Evolutionary conservation across 164 flowering plant species (phyloP).

Genomic region (Protea cynaroides): DNA sequence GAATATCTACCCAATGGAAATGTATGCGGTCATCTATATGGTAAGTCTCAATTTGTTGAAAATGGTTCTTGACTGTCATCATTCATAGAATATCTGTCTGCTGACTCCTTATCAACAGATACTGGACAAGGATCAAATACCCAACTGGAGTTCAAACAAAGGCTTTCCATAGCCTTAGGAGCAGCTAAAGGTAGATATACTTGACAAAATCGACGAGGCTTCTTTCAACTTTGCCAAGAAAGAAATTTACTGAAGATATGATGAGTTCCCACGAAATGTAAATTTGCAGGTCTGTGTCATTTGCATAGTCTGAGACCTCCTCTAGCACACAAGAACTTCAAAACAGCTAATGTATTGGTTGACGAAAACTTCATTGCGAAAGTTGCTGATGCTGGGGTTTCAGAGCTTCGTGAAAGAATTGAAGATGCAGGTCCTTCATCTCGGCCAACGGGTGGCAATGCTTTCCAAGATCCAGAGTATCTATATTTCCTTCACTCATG

Average conservation of each 20-base stretch:
- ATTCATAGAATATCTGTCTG: background rate
- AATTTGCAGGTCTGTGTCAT: slow-evolving; percentile 53
- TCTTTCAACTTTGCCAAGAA: background rate
- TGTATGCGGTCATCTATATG: slow-evolving; percentile 57
- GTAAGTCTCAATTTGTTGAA: slow-evolving; percentile 26
- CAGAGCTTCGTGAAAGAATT: slow-evolving; percentile 35
- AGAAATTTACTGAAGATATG: background rate
- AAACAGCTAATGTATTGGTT: slow-evolving; percentile 65
- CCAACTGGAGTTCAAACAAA: slow-evolving; percentile 61
- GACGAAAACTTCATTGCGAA: slow-evolving; percentile 78
- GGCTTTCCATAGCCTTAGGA: slow-evolving; percentile 61
- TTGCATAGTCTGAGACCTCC: slow-evolving; percentile 58
- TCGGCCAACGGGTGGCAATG: slow-evolving; percentile 18
- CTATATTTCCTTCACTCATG: slow-evolving; percentile 3
- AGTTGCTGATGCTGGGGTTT: slow-evolving; percentile 67
- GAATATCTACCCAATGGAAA: slow-evolving; percentile 73
- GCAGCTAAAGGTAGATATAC: slow-evolving; percentile 62
- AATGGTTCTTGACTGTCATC: background rate
- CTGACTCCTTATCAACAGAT: slow-evolving; percentile 21
- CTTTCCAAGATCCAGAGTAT: slow-evolving; percentile 68
- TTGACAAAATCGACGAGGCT: background rate
- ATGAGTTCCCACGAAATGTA: background rate
- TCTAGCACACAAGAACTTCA: slow-evolving; percentile 55
- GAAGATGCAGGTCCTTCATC: slow-evolving; percentile 49
- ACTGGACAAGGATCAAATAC: slow-evolving; percentile 31